Evolutionary conservation across 768 basidiomycete genomes (phyloP).

Genomic region (Trametes maxima): DNA sequence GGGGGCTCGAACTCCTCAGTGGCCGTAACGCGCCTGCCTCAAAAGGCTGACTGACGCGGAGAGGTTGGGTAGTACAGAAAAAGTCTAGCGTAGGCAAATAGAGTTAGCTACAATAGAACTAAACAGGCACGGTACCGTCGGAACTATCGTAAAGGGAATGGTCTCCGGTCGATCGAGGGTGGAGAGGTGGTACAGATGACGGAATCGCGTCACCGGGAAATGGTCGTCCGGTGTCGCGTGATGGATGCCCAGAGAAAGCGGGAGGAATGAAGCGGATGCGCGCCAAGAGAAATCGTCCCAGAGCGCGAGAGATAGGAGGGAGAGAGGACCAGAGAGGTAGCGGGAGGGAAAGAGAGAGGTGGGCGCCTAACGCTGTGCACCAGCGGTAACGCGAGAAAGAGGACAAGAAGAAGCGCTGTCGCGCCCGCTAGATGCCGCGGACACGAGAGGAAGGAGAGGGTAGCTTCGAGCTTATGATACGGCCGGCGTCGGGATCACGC

Average conservation of each 20-base stretch:
- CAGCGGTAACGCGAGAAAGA: background rate
- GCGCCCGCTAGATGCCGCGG: slow-evolving; percentile 10
- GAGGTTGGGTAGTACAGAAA: background rate
- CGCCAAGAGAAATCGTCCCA: background rate
- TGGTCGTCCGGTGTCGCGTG: background rate
- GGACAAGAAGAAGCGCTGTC: background rate
- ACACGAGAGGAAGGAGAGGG: background rate
- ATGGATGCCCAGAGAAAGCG: background rate
- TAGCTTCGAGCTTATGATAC: slow-evolving; percentile 7
- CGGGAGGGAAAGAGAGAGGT: background rate
- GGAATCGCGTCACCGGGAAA: background rate
- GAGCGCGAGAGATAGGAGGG: background rate
- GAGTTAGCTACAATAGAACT: background rate
- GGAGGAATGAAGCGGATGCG: background rate
- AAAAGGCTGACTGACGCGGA: slow-evolving; percentile 10
- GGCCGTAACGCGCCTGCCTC: slow-evolving; percentile 4
- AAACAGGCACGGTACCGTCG: background rate
- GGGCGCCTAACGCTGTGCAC: background rate
- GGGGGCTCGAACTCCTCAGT: background rate
- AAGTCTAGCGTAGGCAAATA: background rate
- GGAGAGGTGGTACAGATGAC: background rate
- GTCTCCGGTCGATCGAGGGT: background rate
- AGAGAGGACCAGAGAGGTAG: background rate
- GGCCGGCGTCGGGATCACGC: background rate
- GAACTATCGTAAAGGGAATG: background rate